Conservation (phyloP, 2,329 filamentous ascomycete species). For the Cladobotryum protrusum region DNA sequence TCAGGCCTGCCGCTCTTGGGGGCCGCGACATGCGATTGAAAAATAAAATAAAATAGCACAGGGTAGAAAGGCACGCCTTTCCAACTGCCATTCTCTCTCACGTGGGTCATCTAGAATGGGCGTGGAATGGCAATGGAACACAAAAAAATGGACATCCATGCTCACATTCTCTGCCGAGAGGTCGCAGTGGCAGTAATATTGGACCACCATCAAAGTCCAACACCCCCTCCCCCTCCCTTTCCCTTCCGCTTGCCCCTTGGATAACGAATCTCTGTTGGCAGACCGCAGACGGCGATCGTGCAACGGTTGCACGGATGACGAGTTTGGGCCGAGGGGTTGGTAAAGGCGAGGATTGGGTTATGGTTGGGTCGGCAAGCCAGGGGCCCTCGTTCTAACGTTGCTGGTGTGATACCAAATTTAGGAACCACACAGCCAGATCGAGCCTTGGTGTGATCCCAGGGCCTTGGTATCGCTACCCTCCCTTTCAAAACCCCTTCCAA, state of each 20-base stretch:
- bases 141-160: no score
- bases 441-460: slow-evolving; percentile 7
- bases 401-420: slow-evolving; percentile 10
- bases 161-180: no score
- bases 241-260: no score
- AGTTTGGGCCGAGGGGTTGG: slow-evolving; percentile 2
- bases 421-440: slow-evolving; percentile 10
- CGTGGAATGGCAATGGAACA: no score
- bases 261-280: background rate
- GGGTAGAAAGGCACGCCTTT: no score
- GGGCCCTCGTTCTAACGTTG: no score
- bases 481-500: background rate
- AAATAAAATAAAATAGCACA: background rate
- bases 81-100: no score
- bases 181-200: no score
- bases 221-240: no score
- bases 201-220: no score
- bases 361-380: background rate
- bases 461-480: slow-evolving; percentile 14
- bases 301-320: slow-evolving; percentile 11
- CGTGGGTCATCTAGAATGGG: no score
- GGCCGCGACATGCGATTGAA: slow-evolving; percentile 8
- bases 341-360: slow-evolving; percentile 1
- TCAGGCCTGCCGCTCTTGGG: slow-evolving; percentile 9
- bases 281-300: slow-evolving; percentile 9